These are phyloP conservation scores for Phycomyces blakesleeanus DNA, from an alignment of 192 early-diverging fungal species.

Conservation along the genomic window DNA sequence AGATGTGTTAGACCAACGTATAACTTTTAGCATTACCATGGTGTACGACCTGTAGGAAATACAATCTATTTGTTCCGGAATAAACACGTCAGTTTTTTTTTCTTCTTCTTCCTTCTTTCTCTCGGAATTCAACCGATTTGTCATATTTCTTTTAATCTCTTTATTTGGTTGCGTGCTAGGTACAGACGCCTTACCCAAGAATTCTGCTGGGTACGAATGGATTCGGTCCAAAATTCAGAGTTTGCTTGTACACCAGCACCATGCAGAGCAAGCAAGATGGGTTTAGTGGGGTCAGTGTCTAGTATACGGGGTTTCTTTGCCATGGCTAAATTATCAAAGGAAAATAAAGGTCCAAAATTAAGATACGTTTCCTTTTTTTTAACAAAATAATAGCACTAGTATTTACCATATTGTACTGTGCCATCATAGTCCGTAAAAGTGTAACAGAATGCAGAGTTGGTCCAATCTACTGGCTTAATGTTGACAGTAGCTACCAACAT, in stretches of 20 bases:
- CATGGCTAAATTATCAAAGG: constrained; percentile 29
- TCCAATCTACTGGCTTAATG: constrained; percentile 15
- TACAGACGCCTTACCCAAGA: constrained; percentile 70
- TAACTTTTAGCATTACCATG: constrained; percentile 46
- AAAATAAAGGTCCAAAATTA: too few species aligned
- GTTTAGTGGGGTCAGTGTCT: constrained; percentile 29
- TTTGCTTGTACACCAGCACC: constrained; percentile 68
- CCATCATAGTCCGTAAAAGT: constrained; percentile 69
- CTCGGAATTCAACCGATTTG: too few species aligned
- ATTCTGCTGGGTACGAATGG: constrained; percentile 50
- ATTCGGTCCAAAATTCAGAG: constrained; percentile 56
- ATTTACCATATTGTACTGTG: constrained; percentile 62
- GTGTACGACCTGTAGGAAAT: constrained; percentile 65
- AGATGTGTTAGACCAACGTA: background rate
- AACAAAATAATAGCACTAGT: background rate
- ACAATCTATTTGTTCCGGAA: constrained; percentile 30
- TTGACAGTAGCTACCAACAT: background rate
- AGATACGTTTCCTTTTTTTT: too few species aligned
- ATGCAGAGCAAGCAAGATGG: constrained; percentile 66
- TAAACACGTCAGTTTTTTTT: too few species aligned
- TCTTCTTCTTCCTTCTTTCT: too few species aligned
- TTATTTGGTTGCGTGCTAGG: too few species aligned
- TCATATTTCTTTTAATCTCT: too few species aligned
- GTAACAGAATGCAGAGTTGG: constrained; percentile 58
- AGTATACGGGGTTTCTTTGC: constrained; percentile 38